phyloP scores from a whole-genome alignment of 768 basidiomycete species.

The Myochromella boudieri region DNA sequence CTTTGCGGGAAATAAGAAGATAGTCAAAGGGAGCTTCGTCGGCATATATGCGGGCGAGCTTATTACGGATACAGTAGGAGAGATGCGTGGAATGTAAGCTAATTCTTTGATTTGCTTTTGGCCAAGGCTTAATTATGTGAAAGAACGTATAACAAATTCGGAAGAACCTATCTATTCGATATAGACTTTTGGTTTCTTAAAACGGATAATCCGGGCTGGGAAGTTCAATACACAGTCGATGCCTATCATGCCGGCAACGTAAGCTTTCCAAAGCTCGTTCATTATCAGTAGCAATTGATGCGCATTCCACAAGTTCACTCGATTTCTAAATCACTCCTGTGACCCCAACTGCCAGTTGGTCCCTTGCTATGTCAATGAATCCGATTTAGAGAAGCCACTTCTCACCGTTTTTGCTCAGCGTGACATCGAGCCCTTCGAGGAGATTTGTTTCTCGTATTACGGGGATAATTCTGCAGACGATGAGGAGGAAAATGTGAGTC shows the following conservation, averaged over 20 bases:
- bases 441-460: conserved; percentile 76
- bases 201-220: conserved; percentile 32
- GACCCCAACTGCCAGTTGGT: conserved; percentile 78
- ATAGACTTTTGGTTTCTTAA: conserved; percentile 74
- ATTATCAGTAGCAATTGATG: conserved; percentile 5
- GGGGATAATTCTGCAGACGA: conserved; percentile 43
- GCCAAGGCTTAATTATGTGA: neutral
- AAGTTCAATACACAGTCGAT: conserved; percentile 64
- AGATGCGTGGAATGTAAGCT: conserved; percentile 64
- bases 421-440: conserved; percentile 65
- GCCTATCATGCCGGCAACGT: conserved; percentile 89
- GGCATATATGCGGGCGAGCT: conserved; percentile 88
- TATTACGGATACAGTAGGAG: conserved; percentile 64
- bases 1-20: conserved; percentile 63
- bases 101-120: conserved; percentile 12
- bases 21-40: conserved; percentile 68
- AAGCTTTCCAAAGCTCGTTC: conserved; percentile 26
- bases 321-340: conserved; percentile 93
- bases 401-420: conserved; percentile 64
- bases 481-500: conserved; percentile 35
- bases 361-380: conserved; percentile 80
- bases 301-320: conserved; percentile 65
- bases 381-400: conserved; percentile 66
- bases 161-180: conserved; percentile 80
- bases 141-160: conserved; percentile 74